Evolutionary conservation across 2,329 filamentous ascomycete species (phyloP).

Genomic region (Tetracladium maxilliforme): DNA sequence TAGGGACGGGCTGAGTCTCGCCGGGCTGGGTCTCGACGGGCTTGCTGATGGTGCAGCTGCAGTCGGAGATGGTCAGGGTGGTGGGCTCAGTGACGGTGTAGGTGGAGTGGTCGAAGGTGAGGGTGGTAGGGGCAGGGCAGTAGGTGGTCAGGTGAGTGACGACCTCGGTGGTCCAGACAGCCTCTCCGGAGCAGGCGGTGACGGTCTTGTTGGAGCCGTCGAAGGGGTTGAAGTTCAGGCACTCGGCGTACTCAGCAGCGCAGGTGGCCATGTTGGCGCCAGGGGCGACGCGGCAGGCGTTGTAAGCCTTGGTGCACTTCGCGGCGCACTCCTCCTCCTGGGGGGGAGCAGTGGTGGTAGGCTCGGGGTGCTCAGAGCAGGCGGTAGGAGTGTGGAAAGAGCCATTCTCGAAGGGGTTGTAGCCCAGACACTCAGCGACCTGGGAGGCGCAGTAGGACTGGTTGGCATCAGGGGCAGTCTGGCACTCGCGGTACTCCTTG

Average conservation of each 20-base stretch:
- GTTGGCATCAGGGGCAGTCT: slow-evolving; percentile 1
- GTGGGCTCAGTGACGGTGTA: slow-evolving; percentile 41
- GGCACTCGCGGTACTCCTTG: too few species aligned
- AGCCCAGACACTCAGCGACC: slow-evolving; percentile 3
- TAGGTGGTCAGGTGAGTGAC: slow-evolving; percentile 30
- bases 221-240: slow-evolving; percentile 59
- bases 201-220: slow-evolving; percentile 33
- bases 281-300: slow-evolving; percentile 38
- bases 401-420: slow-evolving; percentile 3
- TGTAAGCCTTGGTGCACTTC: slow-evolving; percentile 40
- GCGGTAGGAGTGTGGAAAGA: too few species aligned
- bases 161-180: slow-evolving; percentile 20
- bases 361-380: too few species aligned
- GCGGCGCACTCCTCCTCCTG: too few species aligned
- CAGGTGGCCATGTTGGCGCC: slow-evolving; percentile 41
- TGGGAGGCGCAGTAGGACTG: slow-evolving; percentile 1
- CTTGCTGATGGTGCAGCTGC: slow-evolving; percentile 54
- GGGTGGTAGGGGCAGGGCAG: slow-evolving; percentile 33
- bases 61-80: slow-evolving; percentile 57
- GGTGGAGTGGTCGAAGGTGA: slow-evolving; percentile 28
- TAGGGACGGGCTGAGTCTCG: too few species aligned
- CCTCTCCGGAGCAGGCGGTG: slow-evolving; percentile 26
- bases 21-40: slow-evolving; percentile 38
- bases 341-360: too few species aligned
- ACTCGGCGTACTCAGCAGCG: too few species aligned